Conservation (phyloP, 257 asterid species). For the Forsythia viridissima region DNA sequence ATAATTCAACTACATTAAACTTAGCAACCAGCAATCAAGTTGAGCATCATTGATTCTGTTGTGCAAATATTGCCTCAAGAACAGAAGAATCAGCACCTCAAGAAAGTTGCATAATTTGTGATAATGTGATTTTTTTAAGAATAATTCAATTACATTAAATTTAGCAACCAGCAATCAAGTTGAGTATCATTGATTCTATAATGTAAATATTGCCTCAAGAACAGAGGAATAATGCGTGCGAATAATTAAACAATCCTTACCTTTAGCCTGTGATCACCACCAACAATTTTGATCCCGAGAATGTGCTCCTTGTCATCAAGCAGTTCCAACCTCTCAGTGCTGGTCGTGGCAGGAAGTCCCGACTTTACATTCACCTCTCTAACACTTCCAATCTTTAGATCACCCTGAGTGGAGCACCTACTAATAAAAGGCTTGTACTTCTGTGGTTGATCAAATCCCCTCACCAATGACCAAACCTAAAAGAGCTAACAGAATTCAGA, state of each 20-base stretch:
- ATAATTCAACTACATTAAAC: too few species aligned
- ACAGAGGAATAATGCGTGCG: background rate
- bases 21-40: background rate
- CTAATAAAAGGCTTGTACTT: slow-evolving; percentile 92
- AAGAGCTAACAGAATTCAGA: background rate
- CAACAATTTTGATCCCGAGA: slow-evolving; percentile 80
- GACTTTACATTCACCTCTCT: slow-evolving; percentile 91
- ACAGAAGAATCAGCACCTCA: background rate
- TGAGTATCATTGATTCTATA: background rate
- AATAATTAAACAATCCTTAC: slow-evolving; percentile 30
- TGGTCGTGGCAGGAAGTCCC: slow-evolving; percentile 95
- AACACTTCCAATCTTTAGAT: slow-evolving; percentile 76
- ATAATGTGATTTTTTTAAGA: too few species aligned
- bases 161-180: background rate
- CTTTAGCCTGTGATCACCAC: slow-evolving; percentile 92
- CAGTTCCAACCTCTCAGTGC: slow-evolving; percentile 85
- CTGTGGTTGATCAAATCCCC: slow-evolving; percentile 93
- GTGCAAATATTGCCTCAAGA: background rate
- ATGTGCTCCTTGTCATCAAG: slow-evolving; percentile 84
- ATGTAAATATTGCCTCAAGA: background rate
- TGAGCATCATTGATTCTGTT: background rate
- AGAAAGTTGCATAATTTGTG: too few species aligned
- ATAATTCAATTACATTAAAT: too few species aligned
- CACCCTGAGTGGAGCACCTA: slow-evolving; percentile 68
- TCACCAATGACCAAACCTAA: slow-evolving; percentile 93